phyloP scores from a whole-genome alignment of 202 grass and related monocot species.

The Schoenoplectus tabernaemontani region DNA sequence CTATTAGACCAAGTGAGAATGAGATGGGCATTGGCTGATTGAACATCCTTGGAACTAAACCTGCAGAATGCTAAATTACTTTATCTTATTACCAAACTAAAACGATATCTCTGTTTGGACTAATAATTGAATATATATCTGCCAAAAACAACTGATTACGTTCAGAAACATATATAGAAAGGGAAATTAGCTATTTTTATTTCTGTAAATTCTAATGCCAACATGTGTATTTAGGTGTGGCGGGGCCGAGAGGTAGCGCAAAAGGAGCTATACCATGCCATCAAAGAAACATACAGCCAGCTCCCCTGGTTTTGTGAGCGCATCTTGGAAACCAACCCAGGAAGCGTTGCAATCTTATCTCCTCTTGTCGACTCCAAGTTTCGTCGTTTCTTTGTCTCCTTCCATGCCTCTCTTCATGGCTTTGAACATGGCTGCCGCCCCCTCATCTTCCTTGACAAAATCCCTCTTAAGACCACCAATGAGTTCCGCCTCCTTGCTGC shows the following conservation, averaged over 20 bases:
- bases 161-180: neutral
- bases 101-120: neutral
- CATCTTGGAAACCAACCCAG: conserved; percentile 82
- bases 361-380: conserved; percentile 72
- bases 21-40: neutral
- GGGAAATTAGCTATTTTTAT: neutral
- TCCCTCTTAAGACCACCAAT: conserved; percentile 85
- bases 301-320: conserved; percentile 89
- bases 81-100: neutral
- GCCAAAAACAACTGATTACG: neutral
- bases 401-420: conserved; percentile 91
- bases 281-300: conserved; percentile 89
- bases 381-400: conserved; percentile 88
- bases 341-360: conserved; percentile 73
- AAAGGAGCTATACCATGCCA: conserved; percentile 81
- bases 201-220: neutral
- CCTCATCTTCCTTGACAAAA: conserved; percentile 92
- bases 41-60: neutral
- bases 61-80: neutral
- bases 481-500: conserved; percentile 87
- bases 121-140: neutral
- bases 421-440: conserved; percentile 80
- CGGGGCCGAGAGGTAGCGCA: conserved; percentile 86
- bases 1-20: neutral
- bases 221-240: conserved; percentile 43